Evolutionary conservation across 768 basidiomycete genomes (phyloP), one percentile per base, ranked within the genome.

Genomic region (Albatrellus ellisii): DNA sequence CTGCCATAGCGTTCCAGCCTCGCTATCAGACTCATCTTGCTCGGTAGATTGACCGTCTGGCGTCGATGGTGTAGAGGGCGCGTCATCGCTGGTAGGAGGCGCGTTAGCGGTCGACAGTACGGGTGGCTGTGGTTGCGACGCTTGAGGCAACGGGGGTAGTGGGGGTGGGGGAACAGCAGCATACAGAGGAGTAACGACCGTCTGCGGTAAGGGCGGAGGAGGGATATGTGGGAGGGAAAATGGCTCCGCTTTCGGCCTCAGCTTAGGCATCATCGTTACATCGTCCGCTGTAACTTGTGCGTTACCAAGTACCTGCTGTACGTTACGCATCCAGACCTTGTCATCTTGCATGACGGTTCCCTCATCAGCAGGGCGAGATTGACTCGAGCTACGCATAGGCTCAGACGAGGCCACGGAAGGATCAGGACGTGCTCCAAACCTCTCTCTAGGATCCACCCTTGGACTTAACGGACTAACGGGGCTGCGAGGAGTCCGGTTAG

Each of bases 401-500:
- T 50, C 49, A 10, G 28, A 27, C 20, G 35, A 17, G 12, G 35
- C 25, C 9, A 36, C n/a, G 17, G 51, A 36, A 26, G 36, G 36
- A 42, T 51, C 46, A 6, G 42, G 32, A 6, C 51, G 45, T 20
- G 37, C 32, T n/a, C 43, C 45, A 31, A 44, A 46, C 46, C 56
- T 59, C 24, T 66, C 54, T 27, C 62, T 61, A 11, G 61, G 48
- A n/a, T 55, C 50, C 38, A 60, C 58, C 22, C 63, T 60, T 6
- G 68, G 70, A 40, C 68, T 69, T 32, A 60, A 59, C 31, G 72
- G 68, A 46, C 69, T 77, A 41, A 72, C 63, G 9, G 81, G 81
- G 36, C 79, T 82, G 27, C 71, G 72, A 36, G 79, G 76, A n/a
- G n/a, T n/a, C n/a, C 21, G 79, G 75, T 9, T 69, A 44, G 18